Evolutionary conservation across 2,329 filamentous ascomycete genomes (phyloP), one percentile per base, ranked within the genome.

Genomic region (Aspergillaceae sp.): DNA sequence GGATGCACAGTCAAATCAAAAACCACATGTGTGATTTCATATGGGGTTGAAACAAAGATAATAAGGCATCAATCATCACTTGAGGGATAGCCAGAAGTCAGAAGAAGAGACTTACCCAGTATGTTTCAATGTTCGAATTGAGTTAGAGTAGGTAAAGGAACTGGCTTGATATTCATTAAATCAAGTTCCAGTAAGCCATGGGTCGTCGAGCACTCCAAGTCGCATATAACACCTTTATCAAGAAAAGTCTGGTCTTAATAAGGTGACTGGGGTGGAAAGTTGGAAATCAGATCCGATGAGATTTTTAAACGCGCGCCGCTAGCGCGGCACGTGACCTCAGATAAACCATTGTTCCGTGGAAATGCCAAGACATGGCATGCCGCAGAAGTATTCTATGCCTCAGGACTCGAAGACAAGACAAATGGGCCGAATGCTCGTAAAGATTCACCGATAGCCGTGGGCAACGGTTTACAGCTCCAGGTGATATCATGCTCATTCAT

Each of bases 41-140:
- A 64, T 66, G 63, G 60, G 63, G 61, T 66, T 66, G 62, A 66
- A 65, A 66, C 61, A 66, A 62, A 62, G 55, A 58, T 19, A 51
- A 53, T 38, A 52, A 59, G 53, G 60, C 61, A 66, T 59, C 57
- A 57, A 61, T 61, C 60, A 64, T 64, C 60, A 62, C 58, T 29
- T 26, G 36, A 41, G 27, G 11, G 19, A 6, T 41, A 29, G 33
- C 38, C n/a, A 41, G 36, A 41, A 29, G 5, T 19, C 11, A 32
- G 28, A 4, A 29, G 33, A 37, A 27, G 36, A 48, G 19, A 48
- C 50, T 51, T 49, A 52, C 48, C 43, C 29, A 42, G 33, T 42
- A 33, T 42, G 29, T 11, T 2, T 19, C 19, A n/a, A 7, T 7
- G 30, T 32, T 2, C 44, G 43, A 28, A 42, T 45, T 45, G 26